Conservation (phyloP, 495 filamentous ascomycete species). For the Hypoxylon subgilvum region DNA sequence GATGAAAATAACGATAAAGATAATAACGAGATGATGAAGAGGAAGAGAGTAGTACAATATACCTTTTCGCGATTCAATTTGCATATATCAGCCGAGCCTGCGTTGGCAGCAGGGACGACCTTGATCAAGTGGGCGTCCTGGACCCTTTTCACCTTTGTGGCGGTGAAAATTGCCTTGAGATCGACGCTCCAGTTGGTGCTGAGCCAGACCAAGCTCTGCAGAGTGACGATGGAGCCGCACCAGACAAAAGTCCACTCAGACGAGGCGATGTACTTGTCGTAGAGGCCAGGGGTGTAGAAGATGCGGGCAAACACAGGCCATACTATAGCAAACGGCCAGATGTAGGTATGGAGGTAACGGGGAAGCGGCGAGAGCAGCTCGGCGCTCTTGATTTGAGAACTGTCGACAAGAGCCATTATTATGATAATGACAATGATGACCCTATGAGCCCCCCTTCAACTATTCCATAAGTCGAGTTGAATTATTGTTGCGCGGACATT, state of each 20-base stretch:
- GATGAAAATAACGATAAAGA: neutral
- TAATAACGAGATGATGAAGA: neutral
- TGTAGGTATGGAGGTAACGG: slow-evolving; percentile 78
- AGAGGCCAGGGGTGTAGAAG: slow-evolving; percentile 80
- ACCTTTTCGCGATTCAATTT: slow-evolving; percentile 74
- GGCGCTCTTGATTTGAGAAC: slow-evolving; percentile 84
- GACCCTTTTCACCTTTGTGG: slow-evolving; percentile 71
- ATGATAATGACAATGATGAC: too few relatives aligned
- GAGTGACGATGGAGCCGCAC: slow-evolving; percentile 81
- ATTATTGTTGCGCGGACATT: too few relatives aligned
- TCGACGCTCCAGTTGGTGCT: slow-evolving; percentile 97
- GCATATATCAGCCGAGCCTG: slow-evolving; percentile 89
- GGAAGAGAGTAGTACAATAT: slow-evolving; percentile 28
- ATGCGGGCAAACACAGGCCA: slow-evolving; percentile 91
- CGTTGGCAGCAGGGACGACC: slow-evolving; percentile 88
- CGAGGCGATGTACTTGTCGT: slow-evolving; percentile 84
- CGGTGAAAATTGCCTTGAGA: slow-evolving; percentile 80
- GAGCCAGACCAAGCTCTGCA: slow-evolving; percentile 89
- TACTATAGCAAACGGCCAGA: slow-evolving; percentile 87
- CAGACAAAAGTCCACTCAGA: slow-evolving; percentile 98
- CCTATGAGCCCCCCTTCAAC: slow-evolving; percentile 3
- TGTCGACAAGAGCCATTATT: slow-evolving; percentile 81
- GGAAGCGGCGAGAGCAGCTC: slow-evolving; percentile 89
- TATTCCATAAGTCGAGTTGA: slow-evolving; percentile 13
- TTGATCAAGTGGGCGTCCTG: slow-evolving; percentile 87